Percentiles rank a stretch among this genome's conserved stretches.
phyloP scores from a whole-genome alignment of 1,284 basidiomycete genomes.

The Moniliophthora roreri region DNA sequence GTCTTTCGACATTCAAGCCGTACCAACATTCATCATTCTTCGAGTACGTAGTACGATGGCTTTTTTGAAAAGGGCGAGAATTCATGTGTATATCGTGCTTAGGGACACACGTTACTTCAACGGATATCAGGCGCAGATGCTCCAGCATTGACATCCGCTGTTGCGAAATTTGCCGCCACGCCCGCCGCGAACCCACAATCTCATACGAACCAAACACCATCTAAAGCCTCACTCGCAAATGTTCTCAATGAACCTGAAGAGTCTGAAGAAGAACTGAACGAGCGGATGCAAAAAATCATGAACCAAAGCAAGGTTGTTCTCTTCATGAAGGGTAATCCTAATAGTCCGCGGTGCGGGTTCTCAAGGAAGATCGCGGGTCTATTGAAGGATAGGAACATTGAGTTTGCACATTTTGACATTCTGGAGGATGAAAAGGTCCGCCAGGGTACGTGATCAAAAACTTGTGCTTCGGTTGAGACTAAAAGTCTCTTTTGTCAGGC shows the following conservation, averaged over 20 bases:
- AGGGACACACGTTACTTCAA: conserved; percentile 90
- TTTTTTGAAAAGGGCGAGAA: neutral
- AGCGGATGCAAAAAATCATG: conserved; percentile 70
- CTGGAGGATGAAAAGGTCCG: conserved; percentile 72
- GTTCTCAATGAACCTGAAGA: conserved; percentile 39
- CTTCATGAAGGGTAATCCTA: conserved; percentile 97
- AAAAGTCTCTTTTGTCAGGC: conserved; percentile 26
- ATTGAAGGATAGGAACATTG: conserved; percentile 79
- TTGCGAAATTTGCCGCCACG: conserved; percentile 54
- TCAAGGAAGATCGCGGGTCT: conserved; percentile 86
- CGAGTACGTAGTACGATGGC: conserved; percentile 55
- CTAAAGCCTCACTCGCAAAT: conserved; percentile 31
- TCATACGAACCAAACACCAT: conserved; percentile 38
- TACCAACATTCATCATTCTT: conserved; percentile 86
- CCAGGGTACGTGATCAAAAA: conserved; percentile 41
- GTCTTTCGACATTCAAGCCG: conserved; percentile 90
- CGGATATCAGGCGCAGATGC: conserved; percentile 87
- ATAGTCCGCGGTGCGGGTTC: conserved; percentile 90
- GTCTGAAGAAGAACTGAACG: conserved; percentile 63
- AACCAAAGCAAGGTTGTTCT: conserved; percentile 74
- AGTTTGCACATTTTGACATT: conserved; percentile 87
- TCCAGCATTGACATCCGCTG: conserved; percentile 59
- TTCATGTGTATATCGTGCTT: conserved; percentile 10
- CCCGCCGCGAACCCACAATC: conserved; percentile 38
- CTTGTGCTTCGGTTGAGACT: neutral